Evolutionary conservation across 78 protist species (phyloP).

Genomic region (Acrasis kona): DNA sequence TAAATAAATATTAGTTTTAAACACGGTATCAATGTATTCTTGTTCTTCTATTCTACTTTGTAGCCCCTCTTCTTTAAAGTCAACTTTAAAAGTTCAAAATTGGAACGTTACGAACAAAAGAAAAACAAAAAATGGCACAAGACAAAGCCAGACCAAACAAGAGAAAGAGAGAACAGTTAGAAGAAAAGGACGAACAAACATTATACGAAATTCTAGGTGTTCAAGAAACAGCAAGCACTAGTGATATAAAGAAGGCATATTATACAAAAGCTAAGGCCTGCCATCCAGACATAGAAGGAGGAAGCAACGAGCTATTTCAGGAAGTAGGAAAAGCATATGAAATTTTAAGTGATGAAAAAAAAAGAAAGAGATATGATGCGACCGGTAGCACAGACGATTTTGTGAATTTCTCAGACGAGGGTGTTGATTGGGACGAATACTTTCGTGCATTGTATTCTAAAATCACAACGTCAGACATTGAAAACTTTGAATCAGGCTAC

Average conservation of each 20-base stretch:
- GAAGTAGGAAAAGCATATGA: slow-evolving; percentile 46
- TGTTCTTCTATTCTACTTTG: too few relatives aligned
- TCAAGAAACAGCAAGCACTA: not conserved
- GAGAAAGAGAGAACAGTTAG: not conserved
- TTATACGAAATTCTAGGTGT: slow-evolving; percentile 9
- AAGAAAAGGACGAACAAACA: not conserved
- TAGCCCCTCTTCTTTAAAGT: too few relatives aligned
- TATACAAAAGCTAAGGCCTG: slow-evolving; percentile 19
- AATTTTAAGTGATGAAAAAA: slow-evolving; percentile 25
- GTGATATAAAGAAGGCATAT: slow-evolving; percentile 30
- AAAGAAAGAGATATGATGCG: slow-evolving; percentile 31
- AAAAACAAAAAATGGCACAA: too few relatives aligned
- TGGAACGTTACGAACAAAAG: too few relatives aligned
- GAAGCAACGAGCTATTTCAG: slow-evolving; percentile 40
- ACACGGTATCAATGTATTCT: too few relatives aligned
- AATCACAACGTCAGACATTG: not conserved
- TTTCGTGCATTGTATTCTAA: not conserved
- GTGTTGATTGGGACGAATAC: slow-evolving; percentile 1
- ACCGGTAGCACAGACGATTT: slow-evolving; percentile 17
- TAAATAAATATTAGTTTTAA: too few relatives aligned
- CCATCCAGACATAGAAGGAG: slow-evolving; percentile 45
- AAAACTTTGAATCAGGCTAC: not conserved
- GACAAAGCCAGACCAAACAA: too few relatives aligned
- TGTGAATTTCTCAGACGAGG: not conserved
- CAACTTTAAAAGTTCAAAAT: too few relatives aligned